Evolutionary conservation across 2,329 filamentous ascomycete species (phyloP).

Genomic region (Niveomyces coronatus): DNA sequence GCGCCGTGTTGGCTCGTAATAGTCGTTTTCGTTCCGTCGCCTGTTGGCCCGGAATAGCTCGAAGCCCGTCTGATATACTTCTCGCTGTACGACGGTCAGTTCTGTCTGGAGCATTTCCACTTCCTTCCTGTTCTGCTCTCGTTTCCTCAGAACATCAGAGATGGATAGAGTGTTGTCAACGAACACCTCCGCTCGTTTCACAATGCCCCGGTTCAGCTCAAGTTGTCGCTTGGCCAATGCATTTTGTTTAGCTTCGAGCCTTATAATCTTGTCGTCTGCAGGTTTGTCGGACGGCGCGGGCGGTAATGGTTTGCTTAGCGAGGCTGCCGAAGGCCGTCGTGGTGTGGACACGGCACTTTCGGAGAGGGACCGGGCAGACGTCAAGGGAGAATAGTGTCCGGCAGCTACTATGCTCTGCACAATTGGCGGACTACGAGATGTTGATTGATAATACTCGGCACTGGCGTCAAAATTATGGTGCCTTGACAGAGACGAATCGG

Average conservation of each 20-base stretch:
- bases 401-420: background rate
- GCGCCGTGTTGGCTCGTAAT: conserved; percentile 55
- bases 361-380: background rate
- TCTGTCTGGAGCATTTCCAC: conserved; percentile 56
- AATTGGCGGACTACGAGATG: no score
- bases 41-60: conserved; percentile 67
- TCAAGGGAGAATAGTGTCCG: background rate
- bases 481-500: no score
- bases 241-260: conserved; percentile 55
- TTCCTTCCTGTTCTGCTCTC: conserved; percentile 50
- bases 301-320: conserved; percentile 48
- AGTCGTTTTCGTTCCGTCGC: conserved; percentile 56
- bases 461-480: no score
- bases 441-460: no score
- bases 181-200: conserved; percentile 68
- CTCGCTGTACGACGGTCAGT: conserved; percentile 60
- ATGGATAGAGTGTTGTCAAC: conserved; percentile 58
- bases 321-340: conserved; percentile 20
- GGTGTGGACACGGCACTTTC: background rate
- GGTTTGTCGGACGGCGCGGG: conserved; percentile 49
- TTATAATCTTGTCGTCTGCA: conserved; percentile 53
- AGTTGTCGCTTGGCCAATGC: conserved; percentile 55
- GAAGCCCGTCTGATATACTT: conserved; percentile 71
- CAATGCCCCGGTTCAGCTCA: conserved; percentile 63
- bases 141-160: conserved; percentile 47